Percentiles rank a stretch among this genome's conserved stretches.
phyloP scores from a whole-genome alignment of 345 rosid species.

The Gossypium ekmanianum region DNA sequence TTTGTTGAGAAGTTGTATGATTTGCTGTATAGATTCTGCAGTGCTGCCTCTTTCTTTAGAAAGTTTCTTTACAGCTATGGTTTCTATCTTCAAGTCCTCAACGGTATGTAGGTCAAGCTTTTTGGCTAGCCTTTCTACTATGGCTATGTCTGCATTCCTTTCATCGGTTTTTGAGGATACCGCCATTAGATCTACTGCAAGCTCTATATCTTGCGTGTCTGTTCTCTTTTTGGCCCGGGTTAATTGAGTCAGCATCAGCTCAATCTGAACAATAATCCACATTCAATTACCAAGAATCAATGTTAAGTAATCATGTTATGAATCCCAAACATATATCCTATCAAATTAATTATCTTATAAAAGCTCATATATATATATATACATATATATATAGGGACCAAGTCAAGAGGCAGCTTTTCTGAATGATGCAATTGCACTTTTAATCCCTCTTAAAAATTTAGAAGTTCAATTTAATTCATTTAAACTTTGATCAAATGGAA shows the following conservation, averaged over 20 bases:
- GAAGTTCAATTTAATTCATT: too few species aligned
- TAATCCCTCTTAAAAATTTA: too few species aligned
- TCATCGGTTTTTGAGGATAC: conserved; percentile 56
- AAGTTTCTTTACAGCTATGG: conserved; percentile 47
- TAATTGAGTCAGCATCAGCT: conserved; percentile 47
- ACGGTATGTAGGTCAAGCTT: conserved; percentile 57
- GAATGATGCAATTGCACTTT: too few species aligned
- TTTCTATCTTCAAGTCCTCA: conserved; percentile 57
- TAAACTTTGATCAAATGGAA: too few species aligned
- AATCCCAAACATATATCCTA: neutral
- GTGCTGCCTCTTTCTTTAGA: conserved; percentile 37
- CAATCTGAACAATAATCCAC: conserved; percentile 34
- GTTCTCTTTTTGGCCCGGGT: conserved; percentile 57
- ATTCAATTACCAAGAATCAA: neutral
- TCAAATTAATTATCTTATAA: neutral
- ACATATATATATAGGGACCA: neutral
- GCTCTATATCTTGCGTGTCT: conserved; percentile 79
- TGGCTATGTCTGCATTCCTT: conserved; percentile 62
- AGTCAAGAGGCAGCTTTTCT: too few species aligned
- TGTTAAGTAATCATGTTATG: neutral
- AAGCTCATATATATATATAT: neutral
- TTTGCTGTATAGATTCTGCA: conserved; percentile 46
- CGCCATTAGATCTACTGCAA: conserved; percentile 78
- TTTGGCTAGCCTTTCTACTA: conserved; percentile 63
- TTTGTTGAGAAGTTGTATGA: conserved; percentile 60